Conservation (phyloP, 2,329 filamentous ascomycete species). For the Trichophyton equinum region DNA sequence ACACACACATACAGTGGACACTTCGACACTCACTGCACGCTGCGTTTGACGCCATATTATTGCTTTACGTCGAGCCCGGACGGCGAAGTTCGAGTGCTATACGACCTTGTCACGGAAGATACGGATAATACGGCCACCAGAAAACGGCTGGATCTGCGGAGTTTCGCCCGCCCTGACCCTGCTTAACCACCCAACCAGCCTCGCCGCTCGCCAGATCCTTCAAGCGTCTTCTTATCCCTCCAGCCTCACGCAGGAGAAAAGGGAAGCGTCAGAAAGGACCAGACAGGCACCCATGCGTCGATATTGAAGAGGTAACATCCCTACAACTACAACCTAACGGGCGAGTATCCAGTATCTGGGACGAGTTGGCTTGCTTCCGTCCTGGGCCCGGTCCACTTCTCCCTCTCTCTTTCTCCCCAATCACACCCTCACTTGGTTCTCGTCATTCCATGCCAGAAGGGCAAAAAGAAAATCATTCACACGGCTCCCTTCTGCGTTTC, state of each 20-base stretch:
- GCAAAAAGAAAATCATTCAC: neutral
- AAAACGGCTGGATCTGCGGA: neutral
- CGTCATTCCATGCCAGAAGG: neutral
- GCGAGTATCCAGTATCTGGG: neutral
- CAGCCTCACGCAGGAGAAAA: neutral
- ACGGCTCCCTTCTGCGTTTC: neutral
- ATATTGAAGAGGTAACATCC: neutral
- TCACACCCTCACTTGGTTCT: no score
- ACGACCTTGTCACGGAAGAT: neutral
- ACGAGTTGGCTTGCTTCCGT: slow-evolving; percentile 3
- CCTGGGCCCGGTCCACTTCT: neutral
- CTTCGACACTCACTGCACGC: no score
- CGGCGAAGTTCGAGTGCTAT: neutral
- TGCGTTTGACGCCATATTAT: no score
- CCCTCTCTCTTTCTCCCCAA: neutral
- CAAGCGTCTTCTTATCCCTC: neutral
- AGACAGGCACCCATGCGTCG: neutral
- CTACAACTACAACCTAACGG: neutral
- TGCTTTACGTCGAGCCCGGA: no score
- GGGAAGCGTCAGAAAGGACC: neutral
- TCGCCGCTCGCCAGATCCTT: neutral
- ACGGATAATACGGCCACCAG: neutral
- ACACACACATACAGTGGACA: no score
- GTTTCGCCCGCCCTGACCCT: neutral
- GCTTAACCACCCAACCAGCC: neutral